Base-by-base conservation (phyloP, 352 stramenopile species). In the Globisporangium emineosum region DNA sequence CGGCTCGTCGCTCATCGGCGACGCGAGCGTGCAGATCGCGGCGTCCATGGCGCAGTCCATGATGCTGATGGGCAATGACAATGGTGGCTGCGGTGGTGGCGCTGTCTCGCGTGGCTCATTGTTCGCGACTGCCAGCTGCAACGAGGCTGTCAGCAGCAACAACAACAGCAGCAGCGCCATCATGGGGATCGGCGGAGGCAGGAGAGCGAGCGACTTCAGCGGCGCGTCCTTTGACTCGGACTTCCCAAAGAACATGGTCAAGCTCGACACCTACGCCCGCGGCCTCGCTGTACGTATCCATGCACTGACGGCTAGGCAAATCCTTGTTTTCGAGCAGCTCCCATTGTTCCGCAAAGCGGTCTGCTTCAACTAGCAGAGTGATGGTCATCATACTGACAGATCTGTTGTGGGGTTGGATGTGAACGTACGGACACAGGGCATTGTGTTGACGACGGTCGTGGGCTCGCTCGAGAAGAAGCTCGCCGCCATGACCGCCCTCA, bases 401-500 rank as follows among this genome's bases (percentile, higher is more conserved):
- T 45, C 32, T 51, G 42, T 23, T 21, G 47, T 19, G 13, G 9
- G 7, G 19, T 13, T 35, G 21, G 35, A 27, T 40, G 25, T 61
- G 6, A 42, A 17, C 40, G 27, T 32, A 53, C n/a, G n/a, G n/a
- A n/a, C 47, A 19, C 32, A 81, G 73, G 70, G 64, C 13, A 63
- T 59, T 9, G 65, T 74, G 15, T 52, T 83, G n/a, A 71, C 62
- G n/a, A 69, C 56, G 3, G 67, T 81, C 9, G 69, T 74, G 3
- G 71, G 54, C 19, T 63, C 56, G 19, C 45, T 83, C 23, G 66
- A 81, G 60, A 81, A 78, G 64, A 79, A 77, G 23, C 54, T 83
- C 1, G 64, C 73, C n/a, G 68, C 63, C 5, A 57, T 83, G 60
- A 62, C 61, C 43, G 61, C 68, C 3, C 32, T 75, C 27, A 77